Conservation (phyloP, 352 stramenopile genomes). For the Phytophthora aleatoria region DNA sequence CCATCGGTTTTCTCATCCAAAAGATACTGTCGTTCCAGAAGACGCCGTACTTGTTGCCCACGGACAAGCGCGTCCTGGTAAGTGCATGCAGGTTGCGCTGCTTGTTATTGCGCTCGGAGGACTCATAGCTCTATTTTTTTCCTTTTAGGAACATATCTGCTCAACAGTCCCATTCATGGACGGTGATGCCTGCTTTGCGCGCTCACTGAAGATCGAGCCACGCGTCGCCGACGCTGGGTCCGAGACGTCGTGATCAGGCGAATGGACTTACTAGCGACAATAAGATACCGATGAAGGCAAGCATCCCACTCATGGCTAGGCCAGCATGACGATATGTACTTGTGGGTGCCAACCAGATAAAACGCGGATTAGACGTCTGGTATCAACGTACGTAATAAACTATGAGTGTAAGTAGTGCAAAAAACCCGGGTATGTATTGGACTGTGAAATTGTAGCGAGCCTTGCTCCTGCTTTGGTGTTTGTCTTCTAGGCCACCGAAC, state of each 20-base stretch:
- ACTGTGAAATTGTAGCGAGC: conserved; percentile 3
- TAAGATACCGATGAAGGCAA: conserved; percentile 7
- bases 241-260: conserved; percentile 13
- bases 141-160: conserved; percentile 74
- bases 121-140: conserved; percentile 7
- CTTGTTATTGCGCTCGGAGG: not conserved
- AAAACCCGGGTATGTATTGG: not conserved
- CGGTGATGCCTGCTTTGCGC: conserved; percentile 76
- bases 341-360: conserved; percentile 10
- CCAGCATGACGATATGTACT: not conserved
- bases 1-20: conserved; percentile 65
- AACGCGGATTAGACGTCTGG: conserved; percentile 2
- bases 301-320: not conserved
- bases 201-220: conserved; percentile 84
- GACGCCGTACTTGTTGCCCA: conserved; percentile 78
- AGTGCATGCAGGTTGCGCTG: conserved; percentile 5
- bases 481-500: conserved; percentile 7
- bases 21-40: conserved; percentile 70
- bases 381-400: conserved; percentile 22
- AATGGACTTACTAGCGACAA: not conserved
- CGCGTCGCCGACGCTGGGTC: conserved; percentile 56
- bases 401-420: conserved; percentile 26
- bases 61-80: conserved; percentile 84
- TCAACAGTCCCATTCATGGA: conserved; percentile 63
- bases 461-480: not conserved